Percentiles rank a stretch among this genome's conserved stretches.
These are phyloP conservation scores for Articulospora tetracladia DNA, from an alignment of 495 filamentous ascomycete species.

Conservation along the genomic window DNA sequence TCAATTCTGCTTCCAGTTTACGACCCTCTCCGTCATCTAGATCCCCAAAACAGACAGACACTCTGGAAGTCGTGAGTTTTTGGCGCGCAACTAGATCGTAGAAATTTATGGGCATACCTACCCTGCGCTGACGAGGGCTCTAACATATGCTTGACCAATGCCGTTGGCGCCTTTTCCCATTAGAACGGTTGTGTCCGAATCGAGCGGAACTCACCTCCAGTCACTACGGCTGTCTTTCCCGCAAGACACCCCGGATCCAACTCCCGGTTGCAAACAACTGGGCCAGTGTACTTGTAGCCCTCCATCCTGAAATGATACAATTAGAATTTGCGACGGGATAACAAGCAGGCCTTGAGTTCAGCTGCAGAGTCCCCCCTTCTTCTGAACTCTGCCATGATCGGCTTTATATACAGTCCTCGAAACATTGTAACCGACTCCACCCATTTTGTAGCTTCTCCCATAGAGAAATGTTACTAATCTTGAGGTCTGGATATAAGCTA, in stretches of 20 bases:
- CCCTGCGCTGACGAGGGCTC: conserved; percentile 33
- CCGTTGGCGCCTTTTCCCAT: conserved; percentile 30
- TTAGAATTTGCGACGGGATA: too few species aligned
- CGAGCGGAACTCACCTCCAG: not conserved
- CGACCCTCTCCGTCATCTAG: conserved; percentile 32
- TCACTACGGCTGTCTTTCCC: not conserved
- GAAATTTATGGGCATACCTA: not conserved
- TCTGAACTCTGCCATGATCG: too few species aligned
- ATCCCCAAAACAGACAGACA: conserved; percentile 42
- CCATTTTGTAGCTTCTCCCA: too few species aligned
- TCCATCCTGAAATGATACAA: not conserved
- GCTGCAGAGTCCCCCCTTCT: too few species aligned
- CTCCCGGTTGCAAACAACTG: not conserved
- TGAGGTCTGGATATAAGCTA: too few species aligned
- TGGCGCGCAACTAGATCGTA: not conserved
- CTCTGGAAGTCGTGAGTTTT: conserved; percentile 16
- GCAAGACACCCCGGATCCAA: not conserved
- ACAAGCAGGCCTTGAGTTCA: too few species aligned
- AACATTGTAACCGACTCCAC: too few species aligned
- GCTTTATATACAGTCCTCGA: too few species aligned
- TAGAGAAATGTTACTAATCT: too few species aligned
- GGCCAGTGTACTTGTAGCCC: not conserved
- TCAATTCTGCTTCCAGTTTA: conserved; percentile 21
- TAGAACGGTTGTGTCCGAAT: not conserved
- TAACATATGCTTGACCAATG: conserved; percentile 41